Base-by-base conservation (phyloP, 2,329 filamentous ascomycete species). In the Penicillium sp. region DNA sequence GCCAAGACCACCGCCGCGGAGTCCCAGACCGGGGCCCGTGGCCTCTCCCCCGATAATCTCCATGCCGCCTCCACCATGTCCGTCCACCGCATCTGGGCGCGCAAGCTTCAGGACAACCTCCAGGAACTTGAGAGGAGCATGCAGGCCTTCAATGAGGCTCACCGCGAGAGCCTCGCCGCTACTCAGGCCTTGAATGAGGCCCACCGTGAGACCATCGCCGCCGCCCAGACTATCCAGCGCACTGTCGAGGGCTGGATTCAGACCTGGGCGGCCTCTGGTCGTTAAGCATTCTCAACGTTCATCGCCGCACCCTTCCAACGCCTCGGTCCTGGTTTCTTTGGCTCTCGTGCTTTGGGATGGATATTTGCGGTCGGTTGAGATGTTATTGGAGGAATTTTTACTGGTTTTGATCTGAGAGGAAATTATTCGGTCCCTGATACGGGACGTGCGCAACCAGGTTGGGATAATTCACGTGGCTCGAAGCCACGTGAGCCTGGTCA, bases 101-200 rank as follows among this genome's bases (percentile, higher is more conserved):
- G 79, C 1, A 85, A 88, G 6, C 82, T 82, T 1, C 79, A 83
- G 1, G 79, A 73, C 13, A 82, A 81, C 63, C 82, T 88, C 1
- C 80, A 77, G 13, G 83, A 77, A 0, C 85, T 83, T 6, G 82
- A 82, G 25, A 81, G 76, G 23, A 87, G 79, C 31, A 87, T 81
- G 19, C 82, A 82, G 53, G 83, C 79, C 49, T 62, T 64, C 25
- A 60, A 59, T 15, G 49, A 63, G 21, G 60, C 66, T n/a, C 55
- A 69, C 31, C 48, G 13, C 2, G 56, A 45, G 15, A 51, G 39
- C 23, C 25, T 48, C 21, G 48, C 35, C 10, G 33, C 59, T 33
- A 12, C 31, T 13, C 82, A 82, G 53, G 83, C 79, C 49, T 62
- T 64, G 25, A 61, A 59, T 13, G 49, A 63, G 19, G 60, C 66